Percentiles rank a stretch among this genome's conserved stretches.
Evolutionary conservation across 148 eudicot genomes (phyloP).

Genomic region (Amaranthus cruentus): DNA sequence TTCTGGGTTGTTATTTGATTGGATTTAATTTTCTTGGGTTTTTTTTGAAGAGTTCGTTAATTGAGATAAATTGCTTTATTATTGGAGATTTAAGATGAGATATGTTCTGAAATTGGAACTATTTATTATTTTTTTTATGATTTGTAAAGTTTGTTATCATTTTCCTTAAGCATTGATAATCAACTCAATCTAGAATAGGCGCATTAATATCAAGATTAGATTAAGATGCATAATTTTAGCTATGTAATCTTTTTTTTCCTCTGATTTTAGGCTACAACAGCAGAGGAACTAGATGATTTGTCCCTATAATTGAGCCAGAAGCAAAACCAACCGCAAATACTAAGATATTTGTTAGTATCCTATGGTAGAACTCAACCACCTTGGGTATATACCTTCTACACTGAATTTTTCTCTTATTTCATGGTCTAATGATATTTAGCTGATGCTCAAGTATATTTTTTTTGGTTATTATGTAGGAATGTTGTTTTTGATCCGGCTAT

Average conservation of each 20-base stretch:
- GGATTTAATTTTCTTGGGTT: neutral
- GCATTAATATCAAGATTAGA: too few relatives aligned
- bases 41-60: neutral
- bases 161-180: neutral
- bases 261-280: slow-evolving; percentile 46
- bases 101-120: neutral
- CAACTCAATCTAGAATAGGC: neutral
- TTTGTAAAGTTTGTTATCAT: neutral
- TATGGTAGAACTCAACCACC: slow-evolving; percentile 95
- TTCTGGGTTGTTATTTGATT: neutral
- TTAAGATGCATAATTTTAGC: neutral
- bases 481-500: slow-evolving; percentile 90
- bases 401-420: slow-evolving; percentile 1
- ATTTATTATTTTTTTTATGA: neutral
- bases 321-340: too few relatives aligned
- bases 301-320: slow-evolving; percentile 60
- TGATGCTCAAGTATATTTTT: neutral
- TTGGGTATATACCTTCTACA: slow-evolving; percentile 50
- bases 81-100: neutral
- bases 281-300: slow-evolving; percentile 68
- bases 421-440: neutral
- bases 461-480: slow-evolving; percentile 36
- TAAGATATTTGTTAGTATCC: too few relatives aligned
- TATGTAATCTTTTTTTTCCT: neutral
- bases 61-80: neutral